These are phyloP conservation scores for Penicillium sp. DNA, from an alignment of 2,329 filamentous ascomycete genomes.

Conservation along the genomic window DNA sequence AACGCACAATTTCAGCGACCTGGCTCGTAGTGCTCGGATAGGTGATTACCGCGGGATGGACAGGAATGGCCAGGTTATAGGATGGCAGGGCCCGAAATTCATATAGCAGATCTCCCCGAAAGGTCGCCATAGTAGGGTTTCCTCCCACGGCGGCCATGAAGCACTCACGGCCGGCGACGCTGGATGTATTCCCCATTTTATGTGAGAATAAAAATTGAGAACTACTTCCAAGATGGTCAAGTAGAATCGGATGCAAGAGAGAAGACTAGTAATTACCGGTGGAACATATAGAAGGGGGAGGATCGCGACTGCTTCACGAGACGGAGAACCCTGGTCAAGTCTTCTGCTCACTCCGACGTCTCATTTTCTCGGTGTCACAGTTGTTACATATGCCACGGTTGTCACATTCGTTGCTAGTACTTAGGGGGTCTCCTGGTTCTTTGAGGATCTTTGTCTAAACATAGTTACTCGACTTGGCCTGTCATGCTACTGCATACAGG, in stretches of 20 bases:
- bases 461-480: not conserved
- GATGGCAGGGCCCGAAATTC: conserved; percentile 10
- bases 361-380: not conserved
- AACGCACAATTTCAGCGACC: conserved; percentile 19
- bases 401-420: not conserved
- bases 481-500: not conserved
- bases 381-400: not conserved
- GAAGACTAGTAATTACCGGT: too few species aligned
- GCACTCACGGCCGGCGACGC: conserved; percentile 19
- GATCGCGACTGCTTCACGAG: not conserved
- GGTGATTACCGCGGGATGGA: conserved; percentile 19
- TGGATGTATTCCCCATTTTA: conserved; percentile 20
- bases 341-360: not conserved
- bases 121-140: conserved; percentile 13
- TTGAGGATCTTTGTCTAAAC: not conserved
- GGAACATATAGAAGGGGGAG: not conserved
- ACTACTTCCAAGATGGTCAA: too few species aligned
- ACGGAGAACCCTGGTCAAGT: not conserved
- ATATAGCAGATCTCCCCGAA: conserved; percentile 23
- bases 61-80: conserved; percentile 29
- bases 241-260: not conserved
- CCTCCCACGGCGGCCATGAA: conserved; percentile 23
- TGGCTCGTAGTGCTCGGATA: conserved; percentile 18
- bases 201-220: not conserved
- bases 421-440: not conserved